phyloP scores from a whole-genome alignment of 1,284 basidiomycete species.

The Rhodotorula sp. region DNA sequence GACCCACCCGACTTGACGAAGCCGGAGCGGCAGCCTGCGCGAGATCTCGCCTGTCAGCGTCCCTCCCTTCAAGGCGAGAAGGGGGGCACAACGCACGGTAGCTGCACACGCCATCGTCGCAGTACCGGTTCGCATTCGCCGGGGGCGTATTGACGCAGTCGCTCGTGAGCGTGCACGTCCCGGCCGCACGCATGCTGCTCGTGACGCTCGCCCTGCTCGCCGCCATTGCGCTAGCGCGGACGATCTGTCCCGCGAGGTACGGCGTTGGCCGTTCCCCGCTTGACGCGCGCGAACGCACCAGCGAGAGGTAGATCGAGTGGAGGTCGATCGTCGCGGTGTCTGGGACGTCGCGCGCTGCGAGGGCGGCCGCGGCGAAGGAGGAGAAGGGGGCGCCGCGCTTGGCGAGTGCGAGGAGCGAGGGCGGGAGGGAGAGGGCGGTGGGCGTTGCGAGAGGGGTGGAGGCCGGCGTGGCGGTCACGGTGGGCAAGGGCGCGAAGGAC shows the following conservation, averaged over 20 bases:
- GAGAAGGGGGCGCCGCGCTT: not conserved
- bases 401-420: not conserved
- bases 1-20: not conserved
- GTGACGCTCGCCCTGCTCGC: not conserved
- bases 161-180: not conserved
- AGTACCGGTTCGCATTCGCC: not conserved
- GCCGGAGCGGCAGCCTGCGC: not conserved
- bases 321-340: not conserved
- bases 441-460: not conserved
- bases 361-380: not conserved
- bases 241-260: conserved; percentile 1
- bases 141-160: not conserved
- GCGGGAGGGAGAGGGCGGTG: not conserved
- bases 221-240: not conserved
- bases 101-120: not conserved
- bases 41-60: not conserved
- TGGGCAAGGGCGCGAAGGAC: not conserved
- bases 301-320: not conserved
- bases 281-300: not conserved
- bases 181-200: not conserved
- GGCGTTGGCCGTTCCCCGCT: conserved; percentile 3
- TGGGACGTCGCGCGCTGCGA: not conserved
- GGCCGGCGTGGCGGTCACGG: not conserved
- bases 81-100: not conserved
- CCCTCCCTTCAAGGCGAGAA: not conserved